A percentile compares a stretch with the other conserved stretches of the same genome.
These are phyloP conservation scores for Lactarius sp. DNA, from an alignment of 768 basidiomycete genomes.

Conservation along the genomic window DNA sequence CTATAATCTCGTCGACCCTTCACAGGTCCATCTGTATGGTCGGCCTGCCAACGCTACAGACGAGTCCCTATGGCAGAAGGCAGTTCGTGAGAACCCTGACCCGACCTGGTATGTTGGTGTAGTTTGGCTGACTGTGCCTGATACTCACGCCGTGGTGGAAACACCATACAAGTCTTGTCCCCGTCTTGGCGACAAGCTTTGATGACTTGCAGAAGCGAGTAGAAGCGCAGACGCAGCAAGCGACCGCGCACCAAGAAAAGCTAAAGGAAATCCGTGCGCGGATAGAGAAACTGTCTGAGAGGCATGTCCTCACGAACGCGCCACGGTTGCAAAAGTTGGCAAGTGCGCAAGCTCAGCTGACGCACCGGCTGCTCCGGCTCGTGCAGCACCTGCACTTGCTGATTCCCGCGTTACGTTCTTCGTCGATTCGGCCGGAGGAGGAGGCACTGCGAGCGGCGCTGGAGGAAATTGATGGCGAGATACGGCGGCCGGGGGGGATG, in stretches of 20 bases:
- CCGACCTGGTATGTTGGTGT: slow-evolving; percentile 54
- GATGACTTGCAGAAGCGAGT: slow-evolving; percentile 76
- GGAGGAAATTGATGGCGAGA: slow-evolving; percentile 71
- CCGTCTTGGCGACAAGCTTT: slow-evolving; percentile 75
- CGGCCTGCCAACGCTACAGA: slow-evolving; percentile 69
- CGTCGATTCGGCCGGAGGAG: slow-evolving; percentile 74
- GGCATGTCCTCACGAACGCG: slow-evolving; percentile 61
- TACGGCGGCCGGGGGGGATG: slow-evolving; percentile 46
- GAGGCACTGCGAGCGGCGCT: slow-evolving; percentile 65
- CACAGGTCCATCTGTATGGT: slow-evolving; percentile 57
- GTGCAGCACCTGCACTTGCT: slow-evolving; percentile 76
- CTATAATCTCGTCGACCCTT: slow-evolving; percentile 78
- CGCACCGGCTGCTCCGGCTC: slow-evolving; percentile 62
- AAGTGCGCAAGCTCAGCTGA: slow-evolving; percentile 61
- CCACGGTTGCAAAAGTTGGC: slow-evolving; percentile 61
- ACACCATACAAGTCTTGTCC: slow-evolving; percentile 52
- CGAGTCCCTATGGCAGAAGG: slow-evolving; percentile 73
- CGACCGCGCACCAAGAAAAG: slow-evolving; percentile 60
- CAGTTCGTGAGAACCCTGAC: slow-evolving; percentile 77
- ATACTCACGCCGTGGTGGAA: slow-evolving; percentile 5
- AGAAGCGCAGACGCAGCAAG: slow-evolving; percentile 66
- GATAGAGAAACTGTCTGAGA: slow-evolving; percentile 53
- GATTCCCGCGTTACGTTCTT: slow-evolving; percentile 69
- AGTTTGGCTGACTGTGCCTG: slow-evolving; percentile 10
- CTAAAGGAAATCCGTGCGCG: slow-evolving; percentile 68